phyloP scores from a whole-genome alignment of 2,329 filamentous ascomycete species.

The Talaromyces piceae region DNA sequence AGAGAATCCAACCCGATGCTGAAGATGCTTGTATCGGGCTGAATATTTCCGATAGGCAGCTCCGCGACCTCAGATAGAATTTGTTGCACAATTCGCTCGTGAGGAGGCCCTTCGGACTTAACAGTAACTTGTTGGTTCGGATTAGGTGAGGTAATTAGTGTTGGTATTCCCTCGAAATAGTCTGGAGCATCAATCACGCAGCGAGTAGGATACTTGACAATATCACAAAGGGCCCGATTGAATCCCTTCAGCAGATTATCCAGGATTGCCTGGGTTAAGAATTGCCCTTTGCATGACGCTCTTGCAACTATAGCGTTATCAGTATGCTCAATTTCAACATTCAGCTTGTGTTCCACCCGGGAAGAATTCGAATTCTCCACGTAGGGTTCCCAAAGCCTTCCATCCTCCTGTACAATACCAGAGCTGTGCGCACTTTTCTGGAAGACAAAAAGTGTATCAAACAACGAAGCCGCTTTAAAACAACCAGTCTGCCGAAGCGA shows the following conservation, averaged over 20 bases:
- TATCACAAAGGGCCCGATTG: slow-evolving; percentile 18
- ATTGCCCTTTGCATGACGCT: slow-evolving; percentile 17
- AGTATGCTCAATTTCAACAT: slow-evolving; percentile 23
- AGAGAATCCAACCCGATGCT: slow-evolving; percentile 26
- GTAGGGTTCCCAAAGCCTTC: slow-evolving; percentile 17
- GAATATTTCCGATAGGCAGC: slow-evolving; percentile 16
- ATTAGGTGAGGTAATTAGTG: not conserved
- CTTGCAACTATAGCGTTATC: slow-evolving; percentile 15
- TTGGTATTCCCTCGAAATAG: not conserved
- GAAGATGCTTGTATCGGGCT: slow-evolving; percentile 22
- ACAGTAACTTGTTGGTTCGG: not conserved
- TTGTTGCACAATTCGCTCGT: slow-evolving; percentile 15
- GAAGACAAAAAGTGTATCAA: slow-evolving; percentile 49
- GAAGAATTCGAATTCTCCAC: slow-evolving; percentile 15
- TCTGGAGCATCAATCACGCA: slow-evolving; percentile 18
- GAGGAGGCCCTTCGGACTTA: not conserved
- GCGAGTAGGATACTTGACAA: slow-evolving; percentile 20
- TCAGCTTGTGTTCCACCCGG: slow-evolving; percentile 24
- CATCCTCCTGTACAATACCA: not conserved
- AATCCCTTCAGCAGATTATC: slow-evolving; percentile 15
- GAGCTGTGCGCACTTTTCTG: slow-evolving; percentile 29
- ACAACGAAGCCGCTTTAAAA: slow-evolving; percentile 27
- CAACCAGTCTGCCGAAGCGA: slow-evolving; percentile 30
- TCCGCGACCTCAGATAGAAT: slow-evolving; percentile 19
- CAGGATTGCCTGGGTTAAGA: slow-evolving; percentile 17